Evolutionary conservation across 768 basidiomycete genomes (phyloP).

Genomic region (Amanita polypyramis): DNA sequence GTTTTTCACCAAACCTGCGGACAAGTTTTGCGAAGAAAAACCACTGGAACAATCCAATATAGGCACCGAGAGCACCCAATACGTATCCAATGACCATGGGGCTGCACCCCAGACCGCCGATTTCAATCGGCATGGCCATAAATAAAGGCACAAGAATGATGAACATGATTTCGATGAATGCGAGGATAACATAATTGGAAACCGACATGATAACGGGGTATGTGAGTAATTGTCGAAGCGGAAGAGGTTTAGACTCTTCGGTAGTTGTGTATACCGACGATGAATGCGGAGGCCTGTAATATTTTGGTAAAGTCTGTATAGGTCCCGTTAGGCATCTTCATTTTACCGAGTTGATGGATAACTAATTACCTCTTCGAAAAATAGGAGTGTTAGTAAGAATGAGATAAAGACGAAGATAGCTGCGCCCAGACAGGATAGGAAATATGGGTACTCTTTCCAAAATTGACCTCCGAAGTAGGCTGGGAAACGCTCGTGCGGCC

Average conservation of each 20-base stretch:
- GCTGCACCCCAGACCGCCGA: constrained; percentile 55
- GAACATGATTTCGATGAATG: constrained; percentile 37
- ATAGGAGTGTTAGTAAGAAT: constrained; percentile 22
- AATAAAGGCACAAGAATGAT: constrained; percentile 57
- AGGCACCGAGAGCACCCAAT: constrained; percentile 27
- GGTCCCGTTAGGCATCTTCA: background rate
- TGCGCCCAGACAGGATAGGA: constrained; percentile 50
- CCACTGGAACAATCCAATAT: constrained; percentile 29
- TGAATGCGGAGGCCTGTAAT: background rate
- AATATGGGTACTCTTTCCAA: constrained; percentile 63
- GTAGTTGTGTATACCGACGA: background rate
- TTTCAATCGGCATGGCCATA: constrained; percentile 51
- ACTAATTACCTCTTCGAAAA: constrained; percentile 34
- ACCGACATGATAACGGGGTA: constrained; percentile 55
- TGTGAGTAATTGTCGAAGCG: constrained; percentile 31
- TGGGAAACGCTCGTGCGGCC: constrained; percentile 60
- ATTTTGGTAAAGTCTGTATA: background rate
- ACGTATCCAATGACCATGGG: constrained; percentile 58
- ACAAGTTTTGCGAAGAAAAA: constrained; percentile 30
- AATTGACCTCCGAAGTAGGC: constrained; percentile 41
- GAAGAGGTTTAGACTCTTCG: constrained; percentile 18
- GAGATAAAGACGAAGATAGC: constrained; percentile 24
- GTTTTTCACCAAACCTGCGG: constrained; percentile 29
- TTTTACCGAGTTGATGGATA: background rate
- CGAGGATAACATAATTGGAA: constrained; percentile 58